Evolutionary conservation across 1,284 basidiomycete genomes (phyloP).

Genomic region (Cryptococcus sp.): DNA sequence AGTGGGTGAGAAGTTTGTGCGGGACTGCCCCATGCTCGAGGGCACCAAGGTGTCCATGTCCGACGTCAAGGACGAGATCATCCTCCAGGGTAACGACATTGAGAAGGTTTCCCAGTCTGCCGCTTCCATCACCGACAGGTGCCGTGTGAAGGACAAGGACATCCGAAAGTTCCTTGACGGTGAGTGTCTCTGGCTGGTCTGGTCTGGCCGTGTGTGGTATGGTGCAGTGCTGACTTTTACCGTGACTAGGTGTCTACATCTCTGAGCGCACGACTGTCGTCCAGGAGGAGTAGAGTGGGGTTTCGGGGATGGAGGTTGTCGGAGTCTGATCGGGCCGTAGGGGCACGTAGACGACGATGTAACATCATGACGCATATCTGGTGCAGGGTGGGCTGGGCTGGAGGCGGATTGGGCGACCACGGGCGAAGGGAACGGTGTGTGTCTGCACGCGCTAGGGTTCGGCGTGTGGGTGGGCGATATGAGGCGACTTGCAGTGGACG

Average conservation of each 20-base stretch:
- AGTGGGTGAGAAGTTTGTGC: slow-evolving; percentile 69
- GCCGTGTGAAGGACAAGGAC: slow-evolving; percentile 96
- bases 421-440: no score
- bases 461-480: no score
- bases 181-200: slow-evolving; percentile 56
- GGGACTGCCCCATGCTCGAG: slow-evolving; percentile 86
- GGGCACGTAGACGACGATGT: slow-evolving; percentile 15
- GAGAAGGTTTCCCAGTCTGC: slow-evolving; percentile 95
- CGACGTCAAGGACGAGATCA: slow-evolving; percentile 92
- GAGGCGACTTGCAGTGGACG: no score
- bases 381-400: no score
- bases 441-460: no score
- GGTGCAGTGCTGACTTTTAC: background rate
- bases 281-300: slow-evolving; percentile 25
- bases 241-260: slow-evolving; percentile 63
- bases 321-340: background rate
- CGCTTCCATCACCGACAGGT: slow-evolving; percentile 90
- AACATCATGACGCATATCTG: slow-evolving; percentile 17
- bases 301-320: slow-evolving; percentile 3
- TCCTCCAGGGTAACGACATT: slow-evolving; percentile 89
- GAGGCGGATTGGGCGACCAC: no score
- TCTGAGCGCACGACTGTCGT: slow-evolving; percentile 43
- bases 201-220: background rate
- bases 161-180: slow-evolving; percentile 71
- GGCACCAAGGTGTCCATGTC: slow-evolving; percentile 88